Conservation (phyloP, 2,329 filamentous ascomycete genomes). For the Elsinoe batatas region DNA sequence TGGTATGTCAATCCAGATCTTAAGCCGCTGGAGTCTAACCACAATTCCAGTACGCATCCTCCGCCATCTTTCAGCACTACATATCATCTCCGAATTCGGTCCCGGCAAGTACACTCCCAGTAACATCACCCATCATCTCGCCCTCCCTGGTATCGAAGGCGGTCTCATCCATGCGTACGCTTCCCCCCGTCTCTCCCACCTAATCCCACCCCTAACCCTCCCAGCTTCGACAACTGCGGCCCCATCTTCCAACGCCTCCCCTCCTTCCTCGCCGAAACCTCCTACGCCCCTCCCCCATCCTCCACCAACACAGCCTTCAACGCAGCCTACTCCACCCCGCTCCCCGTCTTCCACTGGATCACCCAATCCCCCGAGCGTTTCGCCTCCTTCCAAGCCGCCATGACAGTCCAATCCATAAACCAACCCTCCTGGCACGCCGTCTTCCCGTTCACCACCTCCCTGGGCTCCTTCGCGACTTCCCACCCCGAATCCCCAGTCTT, state of each 20-base stretch:
- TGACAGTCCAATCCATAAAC: background rate
- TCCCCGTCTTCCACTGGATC: too few species aligned
- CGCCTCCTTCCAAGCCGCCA: too few species aligned
- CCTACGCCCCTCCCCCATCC: too few species aligned
- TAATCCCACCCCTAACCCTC: too few species aligned
- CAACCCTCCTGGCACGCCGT: background rate
- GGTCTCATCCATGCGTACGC: background rate
- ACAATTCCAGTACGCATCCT: background rate
- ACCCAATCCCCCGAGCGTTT: too few species aligned
- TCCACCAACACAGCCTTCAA: too few species aligned
- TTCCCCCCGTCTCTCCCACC: too few species aligned
- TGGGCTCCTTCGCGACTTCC: background rate
- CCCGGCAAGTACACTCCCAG: background rate
- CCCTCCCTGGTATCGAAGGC: background rate
- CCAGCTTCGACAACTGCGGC: background rate
- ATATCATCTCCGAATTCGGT: background rate
- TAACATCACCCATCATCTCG: background rate
- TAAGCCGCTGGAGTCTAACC: background rate
- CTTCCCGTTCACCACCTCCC: background rate
- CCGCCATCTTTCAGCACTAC: background rate
- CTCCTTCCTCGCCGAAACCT: background rate
- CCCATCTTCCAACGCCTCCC: background rate
- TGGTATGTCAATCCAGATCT: background rate
- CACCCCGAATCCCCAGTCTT: conserved; percentile 11
- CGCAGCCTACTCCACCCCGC: too few species aligned